Evolutionary conservation across 2,329 filamentous ascomycete species (phyloP).

Genomic region (Colletotrichum trifolii): DNA sequence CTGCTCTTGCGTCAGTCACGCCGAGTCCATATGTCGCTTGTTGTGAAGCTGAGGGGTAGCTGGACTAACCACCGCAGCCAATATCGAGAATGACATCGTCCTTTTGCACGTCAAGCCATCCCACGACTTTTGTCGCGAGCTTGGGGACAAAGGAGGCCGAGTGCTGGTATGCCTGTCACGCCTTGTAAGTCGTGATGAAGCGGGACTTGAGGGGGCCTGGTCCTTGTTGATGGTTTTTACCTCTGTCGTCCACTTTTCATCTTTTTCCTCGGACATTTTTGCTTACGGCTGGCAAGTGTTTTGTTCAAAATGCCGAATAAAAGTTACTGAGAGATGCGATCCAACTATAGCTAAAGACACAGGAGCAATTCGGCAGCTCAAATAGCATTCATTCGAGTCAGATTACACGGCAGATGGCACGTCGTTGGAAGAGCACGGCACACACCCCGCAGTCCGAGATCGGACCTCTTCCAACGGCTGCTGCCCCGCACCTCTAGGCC

Average conservation of each 20-base stretch:
- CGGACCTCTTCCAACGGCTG: conserved; percentile 28
- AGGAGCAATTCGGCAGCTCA: background rate
- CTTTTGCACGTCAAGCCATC: conserved; percentile 67
- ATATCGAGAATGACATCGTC: conserved; percentile 71
- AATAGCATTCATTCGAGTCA: conserved; percentile 13
- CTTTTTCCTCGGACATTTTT: conserved; percentile 40
- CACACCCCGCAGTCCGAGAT: conserved; percentile 31
- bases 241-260: conserved; percentile 55
- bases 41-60: background rate
- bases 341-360: no score
- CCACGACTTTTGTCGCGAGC: conserved; percentile 66
- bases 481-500: conserved; percentile 20
- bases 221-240: conserved; percentile 37
- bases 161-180: conserved; percentile 65
- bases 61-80: conserved; percentile 67
- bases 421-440: background rate
- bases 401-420: conserved; percentile 19
- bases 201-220: background rate
- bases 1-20: conserved; percentile 44
- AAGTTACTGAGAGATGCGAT: accelerated
- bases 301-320: background rate
- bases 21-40: background rate
- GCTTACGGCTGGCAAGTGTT: background rate
- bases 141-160: conserved; percentile 74
- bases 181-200: conserved; percentile 6